A percentile compares a stretch with the other conserved stretches of the same genome.
Evolutionary conservation across 1,284 basidiomycete species (phyloP).

Genomic region (Naganishia sp.): DNA sequence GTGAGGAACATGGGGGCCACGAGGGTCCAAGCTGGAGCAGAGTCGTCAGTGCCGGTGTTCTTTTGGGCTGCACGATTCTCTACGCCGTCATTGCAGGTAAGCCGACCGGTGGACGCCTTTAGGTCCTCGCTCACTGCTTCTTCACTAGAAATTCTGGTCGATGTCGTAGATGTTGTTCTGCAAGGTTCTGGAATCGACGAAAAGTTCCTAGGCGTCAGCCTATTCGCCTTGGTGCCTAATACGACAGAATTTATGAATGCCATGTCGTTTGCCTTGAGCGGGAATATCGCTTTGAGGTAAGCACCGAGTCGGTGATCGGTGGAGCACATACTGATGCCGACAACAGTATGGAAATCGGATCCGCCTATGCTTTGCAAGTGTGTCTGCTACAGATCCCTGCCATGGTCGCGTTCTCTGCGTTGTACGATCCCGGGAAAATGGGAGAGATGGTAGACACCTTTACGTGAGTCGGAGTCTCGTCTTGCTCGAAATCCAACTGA

Average conservation of each 20-base stretch:
- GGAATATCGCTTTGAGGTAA: conserved; percentile 93
- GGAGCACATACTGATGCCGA: neutral
- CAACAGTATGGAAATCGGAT: conserved; percentile 96
- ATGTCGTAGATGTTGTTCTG: conserved; percentile 93
- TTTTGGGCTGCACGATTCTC: conserved; percentile 83
- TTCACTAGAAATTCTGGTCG: conserved; percentile 78
- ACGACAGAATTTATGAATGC: conserved; percentile 99
- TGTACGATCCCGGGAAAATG: conserved; percentile 80
- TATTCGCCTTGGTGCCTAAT: conserved; percentile 97
- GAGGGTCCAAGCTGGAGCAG: conserved; percentile 96
- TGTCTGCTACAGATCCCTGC: conserved; percentile 97
- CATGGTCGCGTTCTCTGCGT: conserved; percentile 97
- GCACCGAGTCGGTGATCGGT: conserved; percentile 37
- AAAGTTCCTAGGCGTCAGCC: conserved; percentile 93
- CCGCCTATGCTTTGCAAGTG: conserved; percentile 96
- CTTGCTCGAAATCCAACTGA: neutral
- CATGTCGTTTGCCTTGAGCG: conserved; percentile 97
- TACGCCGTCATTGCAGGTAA: conserved; percentile 94
- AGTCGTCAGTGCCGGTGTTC: conserved; percentile 77
- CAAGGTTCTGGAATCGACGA: conserved; percentile 93
- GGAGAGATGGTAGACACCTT: conserved; percentile 82
- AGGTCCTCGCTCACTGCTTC: neutral
- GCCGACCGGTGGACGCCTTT: conserved; percentile 42
- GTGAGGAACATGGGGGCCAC: conserved; percentile 74
- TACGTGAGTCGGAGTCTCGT: conserved; percentile 61